Evolutionary conservation across 257 asterid species (phyloP), one percentile per base, ranked within the genome.

Genomic region (Solanum ahanhuiri): DNA sequence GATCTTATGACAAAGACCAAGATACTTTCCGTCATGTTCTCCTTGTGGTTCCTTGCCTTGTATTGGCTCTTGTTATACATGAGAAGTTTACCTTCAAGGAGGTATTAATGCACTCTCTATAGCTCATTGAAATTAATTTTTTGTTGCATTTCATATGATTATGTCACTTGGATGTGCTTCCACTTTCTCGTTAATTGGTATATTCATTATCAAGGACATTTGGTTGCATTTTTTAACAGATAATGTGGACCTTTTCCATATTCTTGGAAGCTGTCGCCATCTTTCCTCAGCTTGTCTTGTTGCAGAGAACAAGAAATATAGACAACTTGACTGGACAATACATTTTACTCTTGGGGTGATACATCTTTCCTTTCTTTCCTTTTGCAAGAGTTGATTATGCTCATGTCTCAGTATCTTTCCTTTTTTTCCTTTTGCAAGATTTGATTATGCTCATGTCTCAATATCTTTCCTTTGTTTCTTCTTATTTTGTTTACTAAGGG

Each of bases 261-360:
- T 95, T 76, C 91, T 89, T 95, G 93, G 98, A 95, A 90, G 97
- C 98, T 85, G 95, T 95, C 72, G 98, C 98, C 87, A 95, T 95
- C 88, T 92, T 95, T 90, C 98, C 98, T 86, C 98, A 94, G 94
- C 92, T 95, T 72, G 96, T 95, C 76, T 89, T 95, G 90, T 88
- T 95, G 91, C 98, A 95, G 90, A 93, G 97, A 85, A 95, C 98
- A 76, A 92, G 96, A 88, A 95, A 95, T 86, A 95, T 95, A 34
- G 98, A 95, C 93, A 95, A 95, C 87, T 91, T 95, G 92, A 95
- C 98, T 12, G 98, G 98, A 48, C 98, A 95, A 94, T 95, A 95
- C 54, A 95, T 95, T 86, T 82, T 94, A 60, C 95, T 95, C 88
- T 91, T 95, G 20, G 98, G 98, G 98, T 95, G 90, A 91, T 37